Percentiles rank a stretch among this genome's conserved stretches.
Evolutionary conservation across 495 filamentous ascomycete species (phyloP).

Genomic region (Podospora fimiseda): DNA sequence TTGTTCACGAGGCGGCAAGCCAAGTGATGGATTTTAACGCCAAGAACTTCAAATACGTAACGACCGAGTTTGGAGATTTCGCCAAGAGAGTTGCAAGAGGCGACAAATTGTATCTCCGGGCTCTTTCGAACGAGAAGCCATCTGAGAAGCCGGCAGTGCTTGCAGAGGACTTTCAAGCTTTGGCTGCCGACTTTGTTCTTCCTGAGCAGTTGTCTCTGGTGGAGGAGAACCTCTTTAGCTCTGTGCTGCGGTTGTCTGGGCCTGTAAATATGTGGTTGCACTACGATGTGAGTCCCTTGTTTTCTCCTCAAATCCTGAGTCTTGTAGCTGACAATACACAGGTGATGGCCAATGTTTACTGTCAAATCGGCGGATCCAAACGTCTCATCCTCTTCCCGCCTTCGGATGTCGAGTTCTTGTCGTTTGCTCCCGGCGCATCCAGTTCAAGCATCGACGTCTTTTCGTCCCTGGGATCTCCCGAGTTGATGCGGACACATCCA

Average conservation of each 20-base stretch:
- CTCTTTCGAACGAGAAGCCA: slow-evolving; percentile 62
- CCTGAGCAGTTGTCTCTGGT: slow-evolving; percentile 58
- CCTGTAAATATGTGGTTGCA: slow-evolving; percentile 87
- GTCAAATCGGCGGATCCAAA: slow-evolving; percentile 68
- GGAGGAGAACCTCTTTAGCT: slow-evolving; percentile 62
- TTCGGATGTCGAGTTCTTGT: slow-evolving; percentile 59
- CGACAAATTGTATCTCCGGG: slow-evolving; percentile 66
- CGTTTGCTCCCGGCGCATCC: slow-evolving; percentile 68
- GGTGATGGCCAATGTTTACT: slow-evolving; percentile 87
- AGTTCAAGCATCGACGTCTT: slow-evolving; percentile 73
- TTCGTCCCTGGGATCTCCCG: slow-evolving; percentile 24
- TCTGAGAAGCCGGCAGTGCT: slow-evolving; percentile 62
- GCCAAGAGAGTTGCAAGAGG: slow-evolving; percentile 53
- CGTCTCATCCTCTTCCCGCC: slow-evolving; percentile 73
- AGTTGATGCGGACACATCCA: slow-evolving; percentile 52
- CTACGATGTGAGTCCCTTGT: slow-evolving; percentile 60
- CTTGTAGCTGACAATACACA: slow-evolving; percentile 22
- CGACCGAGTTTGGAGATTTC: slow-evolving; percentile 62
- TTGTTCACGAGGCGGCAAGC: slow-evolving; percentile 60
- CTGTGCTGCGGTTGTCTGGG: slow-evolving; percentile 72
- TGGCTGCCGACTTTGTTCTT: slow-evolving; percentile 65
- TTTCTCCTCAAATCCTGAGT: no score
- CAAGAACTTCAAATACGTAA: slow-evolving; percentile 78
- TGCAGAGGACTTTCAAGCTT: slow-evolving; percentile 59
- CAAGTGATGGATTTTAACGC: slow-evolving; percentile 68